Conservation (phyloP, 2,329 filamentous ascomycete species). For the Ceratocystis albifundus region DNA sequence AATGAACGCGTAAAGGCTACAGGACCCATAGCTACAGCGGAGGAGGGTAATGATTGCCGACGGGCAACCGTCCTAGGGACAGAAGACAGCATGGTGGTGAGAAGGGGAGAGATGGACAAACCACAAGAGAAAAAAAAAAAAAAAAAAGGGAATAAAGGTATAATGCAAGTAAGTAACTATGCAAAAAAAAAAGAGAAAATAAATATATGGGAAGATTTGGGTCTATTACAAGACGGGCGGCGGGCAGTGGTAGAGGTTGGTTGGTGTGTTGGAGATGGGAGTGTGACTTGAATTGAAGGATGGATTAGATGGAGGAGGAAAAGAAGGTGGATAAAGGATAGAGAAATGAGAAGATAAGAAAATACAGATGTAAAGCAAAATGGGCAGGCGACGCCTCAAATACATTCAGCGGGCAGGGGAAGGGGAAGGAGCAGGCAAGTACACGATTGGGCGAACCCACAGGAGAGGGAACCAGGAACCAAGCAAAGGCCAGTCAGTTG, state of each 20-base stretch:
- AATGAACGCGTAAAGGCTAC: slow-evolving; percentile 19
- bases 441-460: not conserved
- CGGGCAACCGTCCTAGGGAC: slow-evolving; percentile 20
- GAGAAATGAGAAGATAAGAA: slow-evolving; percentile 11
- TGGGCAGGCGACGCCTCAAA: not conserved
- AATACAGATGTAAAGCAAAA: slow-evolving; percentile 10
- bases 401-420: not conserved
- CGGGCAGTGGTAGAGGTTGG: too few relatives aligned
- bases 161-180: not conserved
- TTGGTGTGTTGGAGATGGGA: slow-evolving; percentile 1
- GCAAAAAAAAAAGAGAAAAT: not conserved
- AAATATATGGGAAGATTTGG: too few relatives aligned
- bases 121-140: not conserved
- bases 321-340: not conserved
- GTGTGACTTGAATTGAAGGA: slow-evolving; percentile 7
- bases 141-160: not conserved
- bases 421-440: slow-evolving; percentile 9
- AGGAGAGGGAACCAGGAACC: slow-evolving; percentile 13
- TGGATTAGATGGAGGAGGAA: not conserved
- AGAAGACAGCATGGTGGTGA: slow-evolving; percentile 18
- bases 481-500: slow-evolving; percentile 10
- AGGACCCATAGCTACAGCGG: slow-evolving; percentile 18
- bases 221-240: not conserved
- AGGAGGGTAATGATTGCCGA: slow-evolving; percentile 22
- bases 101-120: not conserved